These are phyloP conservation scores for Albugo candida DNA, from an alignment of 352 stramenopile genomes.

Conservation along the genomic window DNA sequence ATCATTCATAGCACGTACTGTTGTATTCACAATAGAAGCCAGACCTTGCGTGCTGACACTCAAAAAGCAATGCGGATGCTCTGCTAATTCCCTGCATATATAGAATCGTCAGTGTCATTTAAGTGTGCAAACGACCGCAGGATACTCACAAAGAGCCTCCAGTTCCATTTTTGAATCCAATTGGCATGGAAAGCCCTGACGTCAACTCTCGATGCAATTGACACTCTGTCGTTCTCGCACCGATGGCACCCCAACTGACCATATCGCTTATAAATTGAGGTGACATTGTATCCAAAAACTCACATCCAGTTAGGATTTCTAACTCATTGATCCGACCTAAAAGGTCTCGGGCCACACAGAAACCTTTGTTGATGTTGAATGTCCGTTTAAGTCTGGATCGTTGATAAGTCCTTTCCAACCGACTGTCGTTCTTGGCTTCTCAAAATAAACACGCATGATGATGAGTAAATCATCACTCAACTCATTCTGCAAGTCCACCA, in stretches of 20 bases:
- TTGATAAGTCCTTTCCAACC: slow-evolving; percentile 85
- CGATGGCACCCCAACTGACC: slow-evolving; percentile 80
- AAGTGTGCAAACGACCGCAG: too few species aligned
- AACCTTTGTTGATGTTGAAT: slow-evolving; percentile 85
- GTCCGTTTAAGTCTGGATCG: slow-evolving; percentile 75
- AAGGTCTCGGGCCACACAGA: slow-evolving; percentile 63
- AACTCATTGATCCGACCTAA: slow-evolving; percentile 76
- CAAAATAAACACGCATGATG: slow-evolving; percentile 84
- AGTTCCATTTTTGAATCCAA: slow-evolving; percentile 86
- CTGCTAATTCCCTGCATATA: slow-evolving; percentile 30
- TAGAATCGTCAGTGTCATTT: too few species aligned
- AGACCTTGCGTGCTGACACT: slow-evolving; percentile 75
- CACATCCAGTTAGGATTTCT: slow-evolving; percentile 55
- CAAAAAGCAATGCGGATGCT: slow-evolving; percentile 79
- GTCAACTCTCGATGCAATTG: slow-evolving; percentile 80
- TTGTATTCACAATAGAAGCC: slow-evolving; percentile 73
- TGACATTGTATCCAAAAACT: slow-evolving; percentile 83
- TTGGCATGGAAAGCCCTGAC: slow-evolving; percentile 75
- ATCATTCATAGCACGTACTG: slow-evolving; percentile 9
- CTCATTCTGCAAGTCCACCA: slow-evolving; percentile 47
- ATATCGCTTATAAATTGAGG: slow-evolving; percentile 81
- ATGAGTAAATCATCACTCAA: slow-evolving; percentile 71
- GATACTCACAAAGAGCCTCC: slow-evolving; percentile 35
- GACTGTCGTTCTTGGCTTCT: slow-evolving; percentile 79
- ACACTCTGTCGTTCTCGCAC: slow-evolving; percentile 78